Evolutionary conservation across 75 land plant genomes (phyloP), one percentile per base, ranked within the genome.

Genomic region (Pseudotsuga menziesii): DNA sequence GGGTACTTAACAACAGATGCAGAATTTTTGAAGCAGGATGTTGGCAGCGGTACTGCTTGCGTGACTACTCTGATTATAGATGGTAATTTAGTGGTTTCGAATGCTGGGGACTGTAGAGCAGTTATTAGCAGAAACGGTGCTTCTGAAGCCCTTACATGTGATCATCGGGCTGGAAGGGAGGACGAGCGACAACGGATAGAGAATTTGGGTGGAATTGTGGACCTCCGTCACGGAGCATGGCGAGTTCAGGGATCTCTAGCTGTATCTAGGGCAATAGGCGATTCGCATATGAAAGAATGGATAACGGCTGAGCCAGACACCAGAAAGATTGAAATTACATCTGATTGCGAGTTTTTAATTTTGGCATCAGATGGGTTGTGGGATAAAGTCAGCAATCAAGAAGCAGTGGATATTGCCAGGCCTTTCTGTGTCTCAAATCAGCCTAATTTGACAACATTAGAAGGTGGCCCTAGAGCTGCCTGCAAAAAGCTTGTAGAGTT

Each of bases 341-440:
- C 82, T 1, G 89, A 89, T 23, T 85, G 81, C 58, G 88, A 89
- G 41, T 91, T 89, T 70, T 57, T 91, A 52, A 78, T 91, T 13
- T 48, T 91, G 69, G 93, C 91, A 6, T 89, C 91, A 58, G 93
- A 91, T 89, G 93, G 93, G 3, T 76, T 91, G 61, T 91, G 93
- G 93, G 89, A 91, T 70, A 82, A 85, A 85, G 93, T 91, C 60
- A 56, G 11, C 32, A 88, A 92, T 75, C 95, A 92, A 73, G 95
- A 92, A 75, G 95, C 95, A 13, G 84, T 90, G 7, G 90, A 90
- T 57, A 74, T 85, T 27, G 89, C 82, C 69, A 75, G 54, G 26
- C 61, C 22, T 16, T 32, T 35, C 20, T 66, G 39, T 35, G 79
- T 29, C 32, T 12, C 0, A 17, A 44, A 39, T 23, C 9, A 39